Base-by-base conservation (phyloP, 169 alveolate genomes). In the Cryptosporidium muris region DNA sequence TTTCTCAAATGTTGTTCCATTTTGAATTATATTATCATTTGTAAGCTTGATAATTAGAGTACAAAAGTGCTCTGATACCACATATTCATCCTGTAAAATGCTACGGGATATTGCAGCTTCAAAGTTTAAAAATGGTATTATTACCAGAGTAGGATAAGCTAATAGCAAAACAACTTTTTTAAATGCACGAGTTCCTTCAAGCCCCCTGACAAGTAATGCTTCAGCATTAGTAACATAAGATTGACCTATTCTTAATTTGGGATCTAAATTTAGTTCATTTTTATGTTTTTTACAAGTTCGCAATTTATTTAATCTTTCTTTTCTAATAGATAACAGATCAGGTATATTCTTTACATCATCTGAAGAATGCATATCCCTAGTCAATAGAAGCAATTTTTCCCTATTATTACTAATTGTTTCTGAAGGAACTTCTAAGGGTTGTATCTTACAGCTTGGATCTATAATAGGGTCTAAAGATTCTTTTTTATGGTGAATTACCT, bases 271-370 rank as follows among this genome's bases (percentile, higher is more conserved):
- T 12, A 74, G 49, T 38, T 74, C 60, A 5, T 74, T 68, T 25
- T 43, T 37, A 34, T 66, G 60, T 43, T 74, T 74, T 53, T 37
- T 37, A 3, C 67, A 42, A 16, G 38, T 56, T 34, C 56, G 52
- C 37, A 60, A 53, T 42, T 66, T 9, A 16, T 58, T 54, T 36
- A 58, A 58, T 74, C 85, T 74, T n/a, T 74, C 63, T 12, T 58
- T 4, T 45, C 85, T 54, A 36, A 60, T 60, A 9, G 85, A 74
- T 68, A 74, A 58, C 14, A 74, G 56, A 60, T 74, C 85, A 6
- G 85, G 85, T 56, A 74, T 25, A 9, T 74, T 68, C 25, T 58
- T 38, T 74, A 58, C 85, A 58, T 62, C 51, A 37, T 74, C 85
- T 64, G 37, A 37, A 11, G 54, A 68, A 47, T 58, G 85, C n/a